Conservation (phyloP, 2,329 filamentous ascomycete species). For the Blastomyces silverae region DNA sequence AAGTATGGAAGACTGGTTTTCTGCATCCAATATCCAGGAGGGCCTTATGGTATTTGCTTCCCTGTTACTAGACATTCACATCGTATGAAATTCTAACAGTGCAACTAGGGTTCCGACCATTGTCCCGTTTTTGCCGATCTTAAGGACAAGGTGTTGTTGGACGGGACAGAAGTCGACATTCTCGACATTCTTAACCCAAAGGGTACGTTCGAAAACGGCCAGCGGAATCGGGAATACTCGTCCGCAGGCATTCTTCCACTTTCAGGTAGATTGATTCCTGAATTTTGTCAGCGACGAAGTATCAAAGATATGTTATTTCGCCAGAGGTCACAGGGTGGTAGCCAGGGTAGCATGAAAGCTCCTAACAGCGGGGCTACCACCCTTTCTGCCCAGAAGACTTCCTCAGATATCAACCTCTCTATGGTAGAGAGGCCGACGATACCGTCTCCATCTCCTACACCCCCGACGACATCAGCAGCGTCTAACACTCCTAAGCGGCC, state of each 20-base stretch:
- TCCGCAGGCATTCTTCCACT: slow-evolving; percentile 61
- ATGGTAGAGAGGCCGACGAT: neutral
- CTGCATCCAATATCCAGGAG: slow-evolving; percentile 79
- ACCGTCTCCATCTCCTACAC: neutral
- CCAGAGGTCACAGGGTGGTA: slow-evolving; percentile 7
- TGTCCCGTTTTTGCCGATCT: slow-evolving; percentile 82
- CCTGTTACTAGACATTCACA: neutral
- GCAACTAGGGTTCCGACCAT: slow-evolving; percentile 72
- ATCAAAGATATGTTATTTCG: slow-evolving; percentile 90
- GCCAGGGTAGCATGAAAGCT: neutral
- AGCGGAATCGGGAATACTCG: slow-evolving; percentile 60
- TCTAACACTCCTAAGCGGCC: slow-evolving; percentile 34
- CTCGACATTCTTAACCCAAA: slow-evolving; percentile 70
- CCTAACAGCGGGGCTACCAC: neutral
- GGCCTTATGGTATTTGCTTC: slow-evolving; percentile 58
- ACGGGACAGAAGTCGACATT: slow-evolving; percentile 49
- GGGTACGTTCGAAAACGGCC: slow-evolving; percentile 62
- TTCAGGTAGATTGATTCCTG: slow-evolving; percentile 76
- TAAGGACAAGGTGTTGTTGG: slow-evolving; percentile 53
- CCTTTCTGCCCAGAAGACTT: neutral
- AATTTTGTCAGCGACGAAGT: slow-evolving; percentile 75
- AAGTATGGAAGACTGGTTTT: slow-evolving; percentile 72
- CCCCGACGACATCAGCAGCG: neutral
- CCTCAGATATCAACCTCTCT: neutral
- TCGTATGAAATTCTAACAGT: slow-evolving; percentile 21